Conservation (phyloP, 768 basidiomycete species). For the Mycena galericulata region DNA sequence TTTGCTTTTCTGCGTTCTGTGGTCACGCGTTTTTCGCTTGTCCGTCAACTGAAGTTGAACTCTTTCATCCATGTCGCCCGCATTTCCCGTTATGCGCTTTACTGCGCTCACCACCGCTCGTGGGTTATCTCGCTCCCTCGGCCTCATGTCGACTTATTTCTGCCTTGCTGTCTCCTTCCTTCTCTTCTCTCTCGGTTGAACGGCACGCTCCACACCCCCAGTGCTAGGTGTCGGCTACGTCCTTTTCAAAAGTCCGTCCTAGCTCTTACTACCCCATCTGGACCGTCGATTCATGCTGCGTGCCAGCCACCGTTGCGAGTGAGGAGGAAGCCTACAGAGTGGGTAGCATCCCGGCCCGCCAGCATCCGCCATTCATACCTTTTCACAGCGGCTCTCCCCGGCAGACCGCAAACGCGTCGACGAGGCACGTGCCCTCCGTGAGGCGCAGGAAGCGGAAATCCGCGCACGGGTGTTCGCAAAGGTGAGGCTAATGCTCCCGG, state of each 20-base stretch:
- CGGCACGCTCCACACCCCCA: not conserved
- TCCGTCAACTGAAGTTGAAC: not conserved
- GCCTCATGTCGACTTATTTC: conserved; percentile 18
- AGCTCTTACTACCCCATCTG: conserved; percentile 9
- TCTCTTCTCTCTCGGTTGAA: conserved; percentile 11
- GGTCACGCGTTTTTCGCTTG: too few relatives aligned
- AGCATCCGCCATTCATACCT: not conserved
- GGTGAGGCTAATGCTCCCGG: conserved; percentile 50
- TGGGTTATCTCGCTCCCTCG: conserved; percentile 15
- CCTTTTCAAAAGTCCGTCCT: conserved; percentile 34
- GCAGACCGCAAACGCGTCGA: conserved; percentile 75
- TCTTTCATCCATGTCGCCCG: conserved; percentile 22
- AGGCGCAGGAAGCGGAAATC: conserved; percentile 65
- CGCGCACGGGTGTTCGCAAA: conserved; percentile 64
- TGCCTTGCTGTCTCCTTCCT: not conserved
- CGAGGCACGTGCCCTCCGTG: conserved; percentile 62
- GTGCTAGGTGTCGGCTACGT: conserved; percentile 34
- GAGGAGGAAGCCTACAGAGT: conserved; percentile 69
- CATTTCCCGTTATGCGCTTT: conserved; percentile 33
- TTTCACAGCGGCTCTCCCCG: conserved; percentile 67
- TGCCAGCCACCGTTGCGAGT: conserved; percentile 60
- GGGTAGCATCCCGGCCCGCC: conserved; percentile 34
- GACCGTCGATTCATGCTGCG: conserved; percentile 8
- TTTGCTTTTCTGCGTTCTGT: not conserved
- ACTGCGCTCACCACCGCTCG: conserved; percentile 31